Base-by-base conservation (phyloP, 228 moss, liverwort and hornwort species). In the Sphagnum fallax region DNA sequence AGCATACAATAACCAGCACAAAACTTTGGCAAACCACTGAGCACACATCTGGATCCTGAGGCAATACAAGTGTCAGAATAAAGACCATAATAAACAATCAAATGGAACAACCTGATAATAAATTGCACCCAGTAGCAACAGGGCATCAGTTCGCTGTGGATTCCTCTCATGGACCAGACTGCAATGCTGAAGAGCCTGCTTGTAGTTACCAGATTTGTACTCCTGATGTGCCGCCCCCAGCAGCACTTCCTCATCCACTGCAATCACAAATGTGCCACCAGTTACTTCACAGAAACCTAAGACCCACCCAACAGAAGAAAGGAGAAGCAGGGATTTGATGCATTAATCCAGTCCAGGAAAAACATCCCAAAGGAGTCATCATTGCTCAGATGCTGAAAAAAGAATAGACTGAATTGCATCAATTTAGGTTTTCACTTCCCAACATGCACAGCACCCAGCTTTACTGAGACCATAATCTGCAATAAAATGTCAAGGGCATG, bases 171-270 rank as follows among this genome's bases (percentile, higher is more conserved):
- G 87, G 5, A 98, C 93, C 8, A 52, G 62, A 65, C 67, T 79
- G 73, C 98, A 98, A 70, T 87, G 90, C 66, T 92, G 88, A 60
- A 98, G 70, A 53, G 98, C 93, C 73, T 72, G 74, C 62, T 90
- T 87, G 65, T 87, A 93, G 62, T 86, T 90, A 12, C 92, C 93
- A 47, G 78, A 70, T 80, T 98, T 98, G 67, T 98, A 98, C 55
- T 98, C 87, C 72, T 94, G 98, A 78, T 98, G 98, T 59, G 98
- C 92, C 65, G 87, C 74, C 60, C 80, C 87, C 67, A 98, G 67
- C 55, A 94, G 16, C 57, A 84, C 80, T 59, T 98, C 92, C 67
- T 93, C 98, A 51, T 92, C 85, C 61, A 80, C 86, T 86, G 80
- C 76, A 68, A 50, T 48, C 32, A 67, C 72, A 67, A 66, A 61